phyloP scores from a whole-genome alignment of 2,329 filamentous ascomycete genomes.

The Pseudocercospora crystallina region DNA sequence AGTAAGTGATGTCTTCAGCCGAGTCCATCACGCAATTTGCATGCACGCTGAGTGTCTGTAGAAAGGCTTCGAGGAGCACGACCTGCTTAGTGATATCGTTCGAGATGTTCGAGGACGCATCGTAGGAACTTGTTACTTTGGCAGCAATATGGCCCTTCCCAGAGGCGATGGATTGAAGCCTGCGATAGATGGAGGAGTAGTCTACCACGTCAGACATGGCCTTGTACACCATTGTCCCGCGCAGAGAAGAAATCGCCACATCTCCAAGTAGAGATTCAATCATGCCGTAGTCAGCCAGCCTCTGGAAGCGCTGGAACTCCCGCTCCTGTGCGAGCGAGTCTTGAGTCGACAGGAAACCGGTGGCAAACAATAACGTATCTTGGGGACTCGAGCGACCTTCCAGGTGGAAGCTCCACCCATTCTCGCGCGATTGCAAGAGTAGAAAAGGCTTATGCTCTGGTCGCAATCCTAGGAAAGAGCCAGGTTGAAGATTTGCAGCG shows the following conservation, averaged over 20 bases:
- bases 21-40: no score
- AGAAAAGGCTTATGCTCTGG: neutral
- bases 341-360: no score
- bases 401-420: slow-evolving; percentile 4
- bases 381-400: neutral
- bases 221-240: slow-evolving; percentile 7
- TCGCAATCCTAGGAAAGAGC: neutral
- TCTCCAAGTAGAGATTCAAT: neutral
- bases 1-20: no score
- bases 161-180: neutral
- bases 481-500: neutral
- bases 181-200: slow-evolving; percentile 1
- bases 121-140: no score
- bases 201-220: slow-evolving; percentile 3
- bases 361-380: no score
- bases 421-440: neutral
- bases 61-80: no score
- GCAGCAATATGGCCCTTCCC: slow-evolving; percentile 1
- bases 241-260: neutral
- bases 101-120: no score
- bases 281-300: neutral
- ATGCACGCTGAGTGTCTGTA: no score
- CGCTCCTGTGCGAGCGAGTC: neutral
- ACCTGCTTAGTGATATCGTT: no score
- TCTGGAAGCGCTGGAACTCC: slow-evolving; percentile 4